A percentile compares a stretch with the other conserved stretches of the same genome.
Conservation (phyloP, 768 basidiomycete species). For the Asterophora lycoperdoides region DNA sequence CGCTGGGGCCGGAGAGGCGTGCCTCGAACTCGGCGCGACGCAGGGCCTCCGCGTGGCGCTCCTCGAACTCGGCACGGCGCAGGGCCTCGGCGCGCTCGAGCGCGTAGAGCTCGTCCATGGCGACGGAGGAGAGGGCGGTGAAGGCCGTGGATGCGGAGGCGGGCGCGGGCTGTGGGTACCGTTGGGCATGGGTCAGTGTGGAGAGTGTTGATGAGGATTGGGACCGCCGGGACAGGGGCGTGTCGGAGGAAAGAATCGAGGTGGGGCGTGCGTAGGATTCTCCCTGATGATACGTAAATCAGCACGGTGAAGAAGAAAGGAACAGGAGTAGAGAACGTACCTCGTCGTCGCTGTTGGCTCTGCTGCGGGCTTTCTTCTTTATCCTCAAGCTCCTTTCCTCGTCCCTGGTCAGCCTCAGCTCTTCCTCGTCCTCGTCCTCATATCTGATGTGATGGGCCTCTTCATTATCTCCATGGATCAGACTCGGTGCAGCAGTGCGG, state of each 20-base stretch:
- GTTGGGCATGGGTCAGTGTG: conserved; percentile 20
- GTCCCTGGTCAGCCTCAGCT: neutral
- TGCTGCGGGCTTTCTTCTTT: conserved; percentile 77
- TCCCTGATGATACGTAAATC: conserved; percentile 27
- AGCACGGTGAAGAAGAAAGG: conserved; percentile 3
- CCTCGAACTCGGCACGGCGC: conserved; percentile 84
- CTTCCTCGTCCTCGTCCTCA: conserved; percentile 9
- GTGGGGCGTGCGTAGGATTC: conserved; percentile 60
- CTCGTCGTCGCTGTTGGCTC: conserved; percentile 81
- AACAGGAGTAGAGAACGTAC: conserved; percentile 38
- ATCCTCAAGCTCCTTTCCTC: conserved; percentile 30
- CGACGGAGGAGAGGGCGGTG: conserved; percentile 66
- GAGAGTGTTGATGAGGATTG: conserved; percentile 21
- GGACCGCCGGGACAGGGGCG: conserved; percentile 33
- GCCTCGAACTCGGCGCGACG: conserved; percentile 72
- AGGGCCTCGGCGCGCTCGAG: conserved; percentile 84
- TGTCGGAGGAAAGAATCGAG: conserved; percentile 42
- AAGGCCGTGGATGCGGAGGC: conserved; percentile 41
- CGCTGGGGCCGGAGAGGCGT: conserved; percentile 34
- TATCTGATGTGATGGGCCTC: neutral
- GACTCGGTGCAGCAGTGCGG: neutral
- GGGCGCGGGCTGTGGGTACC: conserved; percentile 18
- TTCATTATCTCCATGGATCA: conserved; percentile 4
- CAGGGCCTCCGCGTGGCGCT: conserved; percentile 62
- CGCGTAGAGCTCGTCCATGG: conserved; percentile 86